Evolutionary conservation across 2,329 filamentous ascomycete species (phyloP), one percentile per base, ranked within the genome.

Genomic region (Neonectria magnoliae): DNA sequence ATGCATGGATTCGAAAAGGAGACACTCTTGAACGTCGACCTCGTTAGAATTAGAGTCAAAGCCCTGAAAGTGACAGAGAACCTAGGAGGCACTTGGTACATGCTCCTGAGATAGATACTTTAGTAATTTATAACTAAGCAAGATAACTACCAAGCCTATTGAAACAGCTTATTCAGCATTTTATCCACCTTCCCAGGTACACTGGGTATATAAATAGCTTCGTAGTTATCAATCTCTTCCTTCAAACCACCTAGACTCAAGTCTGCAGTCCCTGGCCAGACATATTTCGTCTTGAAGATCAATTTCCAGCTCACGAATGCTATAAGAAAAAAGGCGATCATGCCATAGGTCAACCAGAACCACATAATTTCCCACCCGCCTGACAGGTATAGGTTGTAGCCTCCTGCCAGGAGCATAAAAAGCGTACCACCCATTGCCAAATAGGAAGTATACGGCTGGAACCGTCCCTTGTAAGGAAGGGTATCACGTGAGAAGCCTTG

Each of bases 201-300:
- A 13, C 48, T 33, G 36, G 53, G 48, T 6, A 31, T n/a, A 14
- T 53, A 58, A 2, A 65, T n/a, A 11, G 62, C 53, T 47, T 70
- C 66, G 14, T 70, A 70, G 36, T 58, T 60, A 14, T 69, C 67
- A 57, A 69, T 69, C 29, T 69, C 65, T 14, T 65, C 62, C 41
- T 60, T 64, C 8, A 64, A 31, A 5, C 62, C 65, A 18, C 57
- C 60, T 10, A 67, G 60, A n/a, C 59, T 64, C 27, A 69, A 27
- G n/a, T 69, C 62, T 16, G 65, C 67, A 20, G 56, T 68, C 7
- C 65, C 65, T 13, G 60, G 62, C 16, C 62, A 22, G 13, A 69
- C 44, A 13, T 65, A 69, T 5, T 57, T 59, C 5, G 60, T 68
- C 27, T 52, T 63, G 18, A 57, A 50, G 5, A 60, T 38, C n/a